Evolutionary conservation across 345 rosid genomes (phyloP).

Genomic region (Stellera chamaejasme): DNA sequence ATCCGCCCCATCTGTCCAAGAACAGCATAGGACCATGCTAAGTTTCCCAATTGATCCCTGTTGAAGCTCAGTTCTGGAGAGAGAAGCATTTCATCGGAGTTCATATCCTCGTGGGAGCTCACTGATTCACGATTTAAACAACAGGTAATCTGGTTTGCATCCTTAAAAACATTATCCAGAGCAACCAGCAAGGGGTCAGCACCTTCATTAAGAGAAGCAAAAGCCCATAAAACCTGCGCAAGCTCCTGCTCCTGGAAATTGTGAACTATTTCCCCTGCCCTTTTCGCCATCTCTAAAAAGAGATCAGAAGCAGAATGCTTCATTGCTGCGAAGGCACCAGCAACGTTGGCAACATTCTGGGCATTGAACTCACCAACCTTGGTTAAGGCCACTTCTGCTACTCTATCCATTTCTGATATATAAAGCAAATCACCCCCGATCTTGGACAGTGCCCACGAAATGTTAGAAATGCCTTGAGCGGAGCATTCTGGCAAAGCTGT

Average conservation of each 20-base stretch:
- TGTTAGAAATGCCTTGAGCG: slow-evolving; percentile 87
- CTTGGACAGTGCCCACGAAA: slow-evolving; percentile 87
- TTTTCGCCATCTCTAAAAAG: slow-evolving; percentile 54
- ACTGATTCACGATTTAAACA: slow-evolving; percentile 21
- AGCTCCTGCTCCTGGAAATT: slow-evolving; percentile 77
- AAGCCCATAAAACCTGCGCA: slow-evolving; percentile 88
- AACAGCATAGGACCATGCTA: slow-evolving; percentile 98
- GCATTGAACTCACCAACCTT: slow-evolving; percentile 71
- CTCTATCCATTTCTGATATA: slow-evolving; percentile 93
- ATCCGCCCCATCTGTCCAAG: slow-evolving; percentile 54
- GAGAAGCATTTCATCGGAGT: slow-evolving; percentile 19
- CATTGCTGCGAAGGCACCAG: slow-evolving; percentile 93
- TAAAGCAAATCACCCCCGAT: slow-evolving; percentile 84
- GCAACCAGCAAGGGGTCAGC: slow-evolving; percentile 62
- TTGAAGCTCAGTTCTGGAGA: slow-evolving; percentile 48
- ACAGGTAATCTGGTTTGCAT: slow-evolving; percentile 39
- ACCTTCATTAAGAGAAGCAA: slow-evolving; percentile 73
- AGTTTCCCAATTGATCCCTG: slow-evolving; percentile 82
- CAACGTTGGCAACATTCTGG: slow-evolving; percentile 85
- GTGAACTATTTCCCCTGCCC: slow-evolving; percentile 43
- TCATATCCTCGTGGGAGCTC: slow-evolving; percentile 12
- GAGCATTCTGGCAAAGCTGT: slow-evolving; percentile 81
- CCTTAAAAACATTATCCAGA: slow-evolving; percentile 50
- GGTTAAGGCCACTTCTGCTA: slow-evolving; percentile 76
- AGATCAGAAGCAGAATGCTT: slow-evolving; percentile 71